Conservation (phyloP, 345 rosid species). For the Euclidium syriacum region DNA sequence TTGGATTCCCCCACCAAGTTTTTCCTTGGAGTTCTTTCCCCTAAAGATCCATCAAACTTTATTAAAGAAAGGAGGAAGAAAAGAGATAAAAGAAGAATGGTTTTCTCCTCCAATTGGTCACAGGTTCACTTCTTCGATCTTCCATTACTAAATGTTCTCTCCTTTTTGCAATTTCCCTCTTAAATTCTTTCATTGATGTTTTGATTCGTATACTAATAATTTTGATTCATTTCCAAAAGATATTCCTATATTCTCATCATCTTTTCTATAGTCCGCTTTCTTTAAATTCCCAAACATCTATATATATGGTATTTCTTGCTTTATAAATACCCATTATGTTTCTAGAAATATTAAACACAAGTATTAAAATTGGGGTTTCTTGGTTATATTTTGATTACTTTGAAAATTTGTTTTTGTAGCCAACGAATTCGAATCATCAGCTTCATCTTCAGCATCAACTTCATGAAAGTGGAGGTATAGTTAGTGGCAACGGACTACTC, state of each 20-base stretch:
- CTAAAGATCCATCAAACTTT: constrained; percentile 63
- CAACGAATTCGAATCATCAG: constrained; percentile 35
- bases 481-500: constrained; percentile 29
- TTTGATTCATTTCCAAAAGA: constrained; percentile 36
- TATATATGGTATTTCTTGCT: constrained; percentile 24
- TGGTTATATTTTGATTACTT: constrained; percentile 9
- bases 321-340: too few species aligned
- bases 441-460: constrained; percentile 15
- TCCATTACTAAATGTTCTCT: constrained; percentile 22
- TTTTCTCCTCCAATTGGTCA: constrained; percentile 74
- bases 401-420: constrained; percentile 22
- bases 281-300: constrained; percentile 18
- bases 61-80: constrained; percentile 40
- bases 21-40: constrained; percentile 29
- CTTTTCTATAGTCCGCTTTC: constrained; percentile 43
- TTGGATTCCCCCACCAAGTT: constrained; percentile 71
- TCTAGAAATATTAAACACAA: not conserved
- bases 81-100: constrained; percentile 44
- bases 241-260: constrained; percentile 53
- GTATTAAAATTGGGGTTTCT: not conserved
- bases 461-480: constrained; percentile 21
- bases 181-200: constrained; percentile 16
- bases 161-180: constrained; percentile 15
- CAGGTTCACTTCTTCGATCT: constrained; percentile 48
- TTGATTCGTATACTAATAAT: constrained; percentile 24